These are phyloP conservation scores for Clarireedia paspali DNA, from an alignment of 2,329 filamentous ascomycete species.

Conservation along the genomic window DNA sequence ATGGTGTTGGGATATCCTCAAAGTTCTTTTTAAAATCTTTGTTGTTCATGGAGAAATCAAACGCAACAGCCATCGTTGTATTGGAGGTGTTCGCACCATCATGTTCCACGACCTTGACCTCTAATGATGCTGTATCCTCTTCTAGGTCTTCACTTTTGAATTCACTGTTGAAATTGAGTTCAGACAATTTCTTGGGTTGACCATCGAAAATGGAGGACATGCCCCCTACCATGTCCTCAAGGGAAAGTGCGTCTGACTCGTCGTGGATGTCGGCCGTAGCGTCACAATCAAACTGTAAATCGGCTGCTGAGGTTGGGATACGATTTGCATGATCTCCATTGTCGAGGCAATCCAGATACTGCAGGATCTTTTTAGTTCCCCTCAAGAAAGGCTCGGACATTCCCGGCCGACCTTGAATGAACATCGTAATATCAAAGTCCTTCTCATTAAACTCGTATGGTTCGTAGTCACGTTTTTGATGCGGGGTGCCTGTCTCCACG, in stretches of 20 bases:
- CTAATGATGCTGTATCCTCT: background rate
- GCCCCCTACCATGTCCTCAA: too few species aligned
- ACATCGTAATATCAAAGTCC: background rate
- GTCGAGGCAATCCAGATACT: slow-evolving; percentile 1
- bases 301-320: too few species aligned
- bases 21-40: too few species aligned
- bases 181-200: background rate
- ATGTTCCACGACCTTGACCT: background rate
- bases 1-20: too few species aligned
- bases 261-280: background rate
- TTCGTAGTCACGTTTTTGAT: background rate
- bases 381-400: background rate
- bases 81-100: background rate
- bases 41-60: background rate
- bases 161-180: background rate
- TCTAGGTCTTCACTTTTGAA: background rate
- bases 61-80: background rate
- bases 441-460: background rate
- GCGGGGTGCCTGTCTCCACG: slow-evolving; percentile 3
- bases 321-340: background rate
- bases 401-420: background rate
- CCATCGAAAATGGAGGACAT: background rate
- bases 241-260: background rate
- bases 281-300: background rate
- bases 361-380: slow-evolving; percentile 5